Conservation (phyloP, 2,329 filamentous ascomycete species). For the Gaeumannomyces sp. region DNA sequence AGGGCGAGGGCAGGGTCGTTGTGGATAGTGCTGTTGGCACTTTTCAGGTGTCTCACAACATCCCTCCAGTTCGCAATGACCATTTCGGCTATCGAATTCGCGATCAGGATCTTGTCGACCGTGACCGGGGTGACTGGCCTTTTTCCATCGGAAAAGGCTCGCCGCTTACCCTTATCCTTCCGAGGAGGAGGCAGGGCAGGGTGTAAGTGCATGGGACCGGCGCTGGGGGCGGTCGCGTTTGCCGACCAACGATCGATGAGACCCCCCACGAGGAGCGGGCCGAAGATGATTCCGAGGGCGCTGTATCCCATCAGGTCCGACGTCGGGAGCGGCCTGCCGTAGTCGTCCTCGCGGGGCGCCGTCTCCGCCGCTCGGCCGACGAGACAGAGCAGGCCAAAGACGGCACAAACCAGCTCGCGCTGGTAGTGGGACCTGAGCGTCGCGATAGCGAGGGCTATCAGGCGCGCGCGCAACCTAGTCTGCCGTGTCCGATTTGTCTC, state of each 20-base stretch:
- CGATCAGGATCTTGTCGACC: conserved; percentile 52
- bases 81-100: conserved; percentile 58
- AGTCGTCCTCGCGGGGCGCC: conserved; percentile 43
- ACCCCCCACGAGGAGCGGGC: conserved; percentile 56
- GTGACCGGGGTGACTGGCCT: conserved; percentile 20
- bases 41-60: conserved; percentile 53
- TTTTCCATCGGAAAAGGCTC: conserved; percentile 13
- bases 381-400: conserved; percentile 58
- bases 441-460: conserved; percentile 58
- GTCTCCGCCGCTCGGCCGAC: conserved; percentile 52
- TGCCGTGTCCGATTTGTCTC: conserved; percentile 48
- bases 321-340: conserved; percentile 45
- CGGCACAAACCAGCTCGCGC: conserved; percentile 58
- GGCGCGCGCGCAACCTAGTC: conserved; percentile 51
- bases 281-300: conserved; percentile 58
- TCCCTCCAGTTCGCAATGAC: conserved; percentile 60
- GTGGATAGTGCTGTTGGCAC: conserved; percentile 29
- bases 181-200: conserved; percentile 33
- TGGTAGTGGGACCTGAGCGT: conserved; percentile 54
- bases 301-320: conserved; percentile 58
- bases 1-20: neutral
- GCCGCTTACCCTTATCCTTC: conserved; percentile 4
- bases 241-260: conserved; percentile 45
- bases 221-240: conserved; percentile 34
- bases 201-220: conserved; percentile 34